These are phyloP conservation scores for Xeromyces bisporus DNA, from an alignment of 495 filamentous ascomycete genomes.

Conservation along the genomic window DNA sequence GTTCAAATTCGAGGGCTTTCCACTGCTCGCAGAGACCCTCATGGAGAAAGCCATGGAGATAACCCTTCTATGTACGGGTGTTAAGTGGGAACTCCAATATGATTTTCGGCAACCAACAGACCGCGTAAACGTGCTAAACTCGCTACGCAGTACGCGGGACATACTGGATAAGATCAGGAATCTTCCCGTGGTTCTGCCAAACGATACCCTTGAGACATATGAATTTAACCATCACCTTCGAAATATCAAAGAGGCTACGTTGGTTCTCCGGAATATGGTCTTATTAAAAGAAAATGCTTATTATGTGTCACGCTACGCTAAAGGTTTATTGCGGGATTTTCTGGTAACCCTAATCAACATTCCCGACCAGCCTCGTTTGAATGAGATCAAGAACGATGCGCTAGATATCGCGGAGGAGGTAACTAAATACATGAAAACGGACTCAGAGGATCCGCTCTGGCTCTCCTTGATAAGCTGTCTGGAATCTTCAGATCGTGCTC, in stretches of 20 bases:
- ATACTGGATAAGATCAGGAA: constrained; percentile 49
- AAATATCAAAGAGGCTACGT: constrained; percentile 67
- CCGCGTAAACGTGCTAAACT: constrained; percentile 53
- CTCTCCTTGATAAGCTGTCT: constrained; percentile 54
- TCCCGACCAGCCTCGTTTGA: constrained; percentile 52
- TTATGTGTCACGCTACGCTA: constrained; percentile 55
- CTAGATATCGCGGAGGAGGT: constrained; percentile 88
- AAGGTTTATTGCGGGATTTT: constrained; percentile 54
- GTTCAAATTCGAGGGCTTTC: constrained; percentile 82
- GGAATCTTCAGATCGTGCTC: constrained; percentile 60
- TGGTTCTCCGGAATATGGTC: constrained; percentile 87
- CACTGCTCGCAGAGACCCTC: constrained; percentile 74
- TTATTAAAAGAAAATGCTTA: constrained; percentile 75
- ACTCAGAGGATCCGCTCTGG: constrained; percentile 59
- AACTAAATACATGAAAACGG: constrained; percentile 58
- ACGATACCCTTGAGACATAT: constrained; percentile 58
- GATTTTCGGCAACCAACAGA: constrained; percentile 34
- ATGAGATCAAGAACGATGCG: constrained; percentile 81
- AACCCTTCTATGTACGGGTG: constrained; percentile 56
- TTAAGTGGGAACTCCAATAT: constrained; percentile 67
- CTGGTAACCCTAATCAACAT: constrained; percentile 66
- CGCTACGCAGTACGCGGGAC: constrained; percentile 48
- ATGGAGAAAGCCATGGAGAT: constrained; percentile 67
- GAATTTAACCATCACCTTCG: constrained; percentile 55
- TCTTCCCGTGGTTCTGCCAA: constrained; percentile 35